A percentile compares a stretch with the other conserved stretches of the same genome.
These are phyloP conservation scores for Euphorbia celastroides DNA, from an alignment of 441 rosid genomes.

Conservation along the genomic window DNA sequence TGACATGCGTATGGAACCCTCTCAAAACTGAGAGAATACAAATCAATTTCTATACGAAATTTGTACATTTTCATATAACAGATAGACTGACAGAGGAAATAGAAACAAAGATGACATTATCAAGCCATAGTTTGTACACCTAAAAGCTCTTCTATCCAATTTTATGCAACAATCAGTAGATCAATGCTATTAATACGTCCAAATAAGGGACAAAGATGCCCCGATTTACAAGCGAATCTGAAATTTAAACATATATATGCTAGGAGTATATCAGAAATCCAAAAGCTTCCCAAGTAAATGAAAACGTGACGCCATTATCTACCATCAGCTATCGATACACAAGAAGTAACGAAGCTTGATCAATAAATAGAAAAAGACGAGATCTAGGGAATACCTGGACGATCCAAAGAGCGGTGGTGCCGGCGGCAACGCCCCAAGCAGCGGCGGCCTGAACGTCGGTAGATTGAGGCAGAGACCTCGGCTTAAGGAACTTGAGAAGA, in stretches of 20 bases:
- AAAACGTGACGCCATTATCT: too few relatives aligned
- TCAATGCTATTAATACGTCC: not conserved
- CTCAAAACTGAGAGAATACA: too few relatives aligned
- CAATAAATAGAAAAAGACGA: not conserved
- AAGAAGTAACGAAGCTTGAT: too few relatives aligned
- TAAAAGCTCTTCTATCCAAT: not conserved
- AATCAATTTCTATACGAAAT: too few relatives aligned
- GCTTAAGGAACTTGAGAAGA: constrained; percentile 36
- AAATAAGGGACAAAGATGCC: not conserved
- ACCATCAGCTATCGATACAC: not conserved
- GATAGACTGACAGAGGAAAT: not conserved
- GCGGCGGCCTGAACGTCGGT: constrained; percentile 63
- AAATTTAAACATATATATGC: not conserved
- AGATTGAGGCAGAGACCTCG: constrained; percentile 46
- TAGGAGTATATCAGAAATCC: not conserved
- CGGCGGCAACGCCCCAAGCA: constrained; percentile 81
- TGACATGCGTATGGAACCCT: too few relatives aligned
- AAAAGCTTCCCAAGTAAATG: not conserved
- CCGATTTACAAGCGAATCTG: not conserved
- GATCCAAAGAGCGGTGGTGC: constrained; percentile 57
- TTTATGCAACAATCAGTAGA: not conserved
- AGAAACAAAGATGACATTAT: not conserved
- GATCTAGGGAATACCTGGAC: constrained; percentile 44
- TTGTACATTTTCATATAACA: not conserved
- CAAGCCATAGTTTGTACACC: not conserved